Conservation (phyloP, 2,329 filamentous ascomycete species). For the Fusarium multiceps region DNA sequence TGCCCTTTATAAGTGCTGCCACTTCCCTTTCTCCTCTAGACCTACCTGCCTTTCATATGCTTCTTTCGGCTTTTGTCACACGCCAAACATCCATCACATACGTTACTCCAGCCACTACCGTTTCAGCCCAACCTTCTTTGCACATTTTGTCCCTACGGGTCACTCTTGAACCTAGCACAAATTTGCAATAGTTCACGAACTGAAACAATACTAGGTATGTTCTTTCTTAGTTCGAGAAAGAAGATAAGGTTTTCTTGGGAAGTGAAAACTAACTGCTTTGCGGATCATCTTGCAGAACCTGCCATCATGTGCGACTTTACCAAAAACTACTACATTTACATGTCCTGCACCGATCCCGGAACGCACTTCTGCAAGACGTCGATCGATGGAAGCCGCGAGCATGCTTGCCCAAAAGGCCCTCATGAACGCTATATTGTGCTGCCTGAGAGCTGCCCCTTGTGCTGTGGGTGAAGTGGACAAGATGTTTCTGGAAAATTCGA, state of each 20-base stretch:
- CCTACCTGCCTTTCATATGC: slow-evolving; percentile 9
- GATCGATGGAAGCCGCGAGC: slow-evolving; percentile 71
- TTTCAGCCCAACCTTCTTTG: background rate
- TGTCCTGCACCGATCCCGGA: slow-evolving; percentile 74
- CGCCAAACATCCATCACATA: slow-evolving; percentile 5
- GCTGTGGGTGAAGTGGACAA: slow-evolving; percentile 50
- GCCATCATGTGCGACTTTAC: slow-evolving; percentile 71
- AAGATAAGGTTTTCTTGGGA: background rate
- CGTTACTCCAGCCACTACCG: background rate
- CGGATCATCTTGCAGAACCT: background rate
- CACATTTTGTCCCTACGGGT: background rate
- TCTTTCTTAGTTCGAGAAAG: background rate
- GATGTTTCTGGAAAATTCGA: background rate
- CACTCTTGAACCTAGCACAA: background rate
- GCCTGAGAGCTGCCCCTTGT: slow-evolving; percentile 68
- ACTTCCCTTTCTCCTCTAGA: slow-evolving; percentile 10
- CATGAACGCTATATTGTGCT: slow-evolving; percentile 81
- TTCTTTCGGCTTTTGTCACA: background rate
- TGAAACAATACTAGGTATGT: slow-evolving; percentile 5
- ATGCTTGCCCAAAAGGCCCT: slow-evolving; percentile 70
- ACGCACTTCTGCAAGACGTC: slow-evolving; percentile 78
- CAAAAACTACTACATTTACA: slow-evolving; percentile 83
- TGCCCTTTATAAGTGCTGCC: slow-evolving; percentile 23
- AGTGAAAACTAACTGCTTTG: background rate
- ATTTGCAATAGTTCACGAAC: background rate